Evolutionary conservation across 2,329 filamentous ascomycete genomes (phyloP).

Genomic region (Alternaria sp.): DNA sequence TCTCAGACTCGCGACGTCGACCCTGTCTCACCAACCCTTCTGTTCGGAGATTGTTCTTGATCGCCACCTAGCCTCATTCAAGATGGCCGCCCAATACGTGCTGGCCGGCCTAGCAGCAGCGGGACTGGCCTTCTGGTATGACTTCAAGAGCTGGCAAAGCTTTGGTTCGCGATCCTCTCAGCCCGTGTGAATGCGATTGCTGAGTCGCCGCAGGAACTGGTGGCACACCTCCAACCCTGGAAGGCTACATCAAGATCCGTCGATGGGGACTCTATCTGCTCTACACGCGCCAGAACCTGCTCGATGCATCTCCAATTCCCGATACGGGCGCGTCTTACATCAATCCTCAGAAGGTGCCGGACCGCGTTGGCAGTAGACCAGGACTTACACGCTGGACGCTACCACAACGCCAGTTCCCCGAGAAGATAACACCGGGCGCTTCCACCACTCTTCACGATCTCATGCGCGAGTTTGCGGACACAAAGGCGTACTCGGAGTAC

Average conservation of each 20-base stretch:
- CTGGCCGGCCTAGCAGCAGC: constrained; percentile 19
- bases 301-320: constrained; percentile 32
- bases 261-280: constrained; percentile 38
- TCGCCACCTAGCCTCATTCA: background rate
- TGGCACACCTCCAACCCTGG: constrained; percentile 38
- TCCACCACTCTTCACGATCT: constrained; percentile 22
- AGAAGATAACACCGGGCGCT: constrained; percentile 30
- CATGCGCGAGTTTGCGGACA: constrained; percentile 30
- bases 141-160: constrained; percentile 34
- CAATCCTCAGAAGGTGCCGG: constrained; percentile 24
- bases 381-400: constrained; percentile 37
- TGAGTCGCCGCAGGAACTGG: constrained; percentile 34
- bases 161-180: constrained; percentile 13
- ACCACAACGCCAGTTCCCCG: constrained; percentile 36
- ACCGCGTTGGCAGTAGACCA: constrained; percentile 28
- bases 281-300: constrained; percentile 33
- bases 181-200: background rate
- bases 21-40: background rate
- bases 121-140: constrained; percentile 24
- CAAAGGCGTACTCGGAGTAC: constrained; percentile 23
- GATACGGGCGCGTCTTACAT: constrained; percentile 34
- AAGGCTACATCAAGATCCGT: constrained; percentile 39
- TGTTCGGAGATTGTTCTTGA: background rate
- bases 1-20: background rate
- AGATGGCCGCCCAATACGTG: constrained; percentile 13